These are phyloP conservation scores for Cicer yamashitae DNA, from an alignment of 306 rosid genomes.

Conservation along the genomic window DNA sequence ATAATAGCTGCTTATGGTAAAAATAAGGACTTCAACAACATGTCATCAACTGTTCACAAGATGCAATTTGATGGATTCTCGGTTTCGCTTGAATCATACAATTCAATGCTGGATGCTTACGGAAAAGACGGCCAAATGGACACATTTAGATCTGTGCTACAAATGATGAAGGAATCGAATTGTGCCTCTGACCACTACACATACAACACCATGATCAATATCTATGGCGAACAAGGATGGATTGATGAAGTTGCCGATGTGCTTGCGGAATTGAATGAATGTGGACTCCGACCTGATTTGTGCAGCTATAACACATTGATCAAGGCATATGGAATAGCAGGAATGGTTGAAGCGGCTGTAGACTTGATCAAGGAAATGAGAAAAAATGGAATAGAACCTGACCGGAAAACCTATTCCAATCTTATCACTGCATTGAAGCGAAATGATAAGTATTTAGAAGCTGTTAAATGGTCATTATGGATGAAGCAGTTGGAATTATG, in stretches of 20 bases:
- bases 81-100: constrained; percentile 90
- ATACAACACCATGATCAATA: constrained; percentile 85
- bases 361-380: constrained; percentile 84
- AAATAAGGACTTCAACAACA: constrained; percentile 70
- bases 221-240: constrained; percentile 94
- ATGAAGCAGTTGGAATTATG: constrained; percentile 86
- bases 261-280: constrained; percentile 69
- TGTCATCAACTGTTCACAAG: constrained; percentile 64
- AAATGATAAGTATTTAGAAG: constrained; percentile 86
- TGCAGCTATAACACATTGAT: constrained; percentile 89
- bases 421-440: constrained; percentile 67
- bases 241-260: constrained; percentile 71
- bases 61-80: constrained; percentile 89
- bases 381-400: constrained; percentile 81
- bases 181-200: constrained; percentile 75
- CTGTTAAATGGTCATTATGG: constrained; percentile 97
- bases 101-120: constrained; percentile 87
- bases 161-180: constrained; percentile 71
- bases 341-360: constrained; percentile 94
- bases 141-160: constrained; percentile 64
- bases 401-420: constrained; percentile 73
- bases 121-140: constrained; percentile 87
- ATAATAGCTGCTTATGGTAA: constrained; percentile 79
- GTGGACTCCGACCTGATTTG: constrained; percentile 78
- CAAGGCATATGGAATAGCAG: constrained; percentile 92